Conservation (phyloP, 176 grass and related monocot species). For the Alopecurus myosuroides region DNA sequence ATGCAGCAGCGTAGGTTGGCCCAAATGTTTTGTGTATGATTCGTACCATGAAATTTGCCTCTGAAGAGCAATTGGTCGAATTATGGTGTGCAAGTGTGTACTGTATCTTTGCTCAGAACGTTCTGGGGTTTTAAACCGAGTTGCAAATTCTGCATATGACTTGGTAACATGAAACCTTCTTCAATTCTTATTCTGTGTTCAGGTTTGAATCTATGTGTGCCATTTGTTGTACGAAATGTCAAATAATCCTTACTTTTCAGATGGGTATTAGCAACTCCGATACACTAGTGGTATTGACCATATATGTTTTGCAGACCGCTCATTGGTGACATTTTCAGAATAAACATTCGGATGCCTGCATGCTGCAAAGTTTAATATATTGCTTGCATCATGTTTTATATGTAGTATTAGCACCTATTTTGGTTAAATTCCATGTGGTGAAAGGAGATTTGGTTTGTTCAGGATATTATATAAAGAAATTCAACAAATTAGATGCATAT, state of each 20-base stretch:
- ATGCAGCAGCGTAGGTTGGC: neutral
- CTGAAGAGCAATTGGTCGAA: neutral
- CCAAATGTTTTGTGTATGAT: neutral
- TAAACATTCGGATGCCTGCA: neutral
- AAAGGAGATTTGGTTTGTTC: neutral
- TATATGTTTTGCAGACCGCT: neutral
- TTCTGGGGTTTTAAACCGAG: neutral
- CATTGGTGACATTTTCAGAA: neutral
- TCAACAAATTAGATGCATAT: neutral
- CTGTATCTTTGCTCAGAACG: neutral
- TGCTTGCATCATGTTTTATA: neutral
- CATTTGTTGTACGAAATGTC: neutral
- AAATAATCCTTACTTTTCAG: neutral
- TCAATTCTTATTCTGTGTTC: neutral
- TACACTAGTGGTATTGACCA: neutral
- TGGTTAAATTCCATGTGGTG: conserved; percentile 14
- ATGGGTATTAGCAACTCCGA: neutral
- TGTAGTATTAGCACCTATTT: neutral
- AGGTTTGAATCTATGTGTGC: neutral
- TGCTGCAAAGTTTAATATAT: neutral
- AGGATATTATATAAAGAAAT: neutral
- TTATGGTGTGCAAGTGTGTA: neutral
- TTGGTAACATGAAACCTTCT: neutral
- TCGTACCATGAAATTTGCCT: neutral
- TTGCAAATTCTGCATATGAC: neutral